These are phyloP conservation scores for Scutellaria barbata DNA, from an alignment of 257 asterid species.

Conservation along the genomic window DNA sequence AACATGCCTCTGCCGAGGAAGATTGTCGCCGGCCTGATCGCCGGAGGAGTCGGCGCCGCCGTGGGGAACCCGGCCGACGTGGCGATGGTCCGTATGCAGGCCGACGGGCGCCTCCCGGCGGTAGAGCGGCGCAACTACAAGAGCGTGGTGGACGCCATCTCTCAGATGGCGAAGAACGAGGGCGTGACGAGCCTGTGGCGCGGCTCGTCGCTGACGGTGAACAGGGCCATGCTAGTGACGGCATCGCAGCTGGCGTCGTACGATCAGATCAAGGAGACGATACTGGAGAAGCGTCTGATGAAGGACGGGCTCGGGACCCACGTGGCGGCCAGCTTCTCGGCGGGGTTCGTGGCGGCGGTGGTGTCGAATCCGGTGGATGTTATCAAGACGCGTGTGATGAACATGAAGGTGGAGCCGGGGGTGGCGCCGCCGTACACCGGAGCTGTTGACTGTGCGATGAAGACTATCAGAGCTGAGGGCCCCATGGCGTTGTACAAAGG, in stretches of 20 bases:
- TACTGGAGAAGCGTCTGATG: slow-evolving; percentile 54
- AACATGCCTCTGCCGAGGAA: slow-evolving; percentile 60
- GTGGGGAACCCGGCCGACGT: slow-evolving; percentile 94
- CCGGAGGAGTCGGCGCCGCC: slow-evolving; percentile 92
- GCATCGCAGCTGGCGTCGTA: slow-evolving; percentile 90
- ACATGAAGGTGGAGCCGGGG: slow-evolving; percentile 81
- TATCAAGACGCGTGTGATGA: slow-evolving; percentile 90
- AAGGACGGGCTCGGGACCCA: slow-evolving; percentile 87
- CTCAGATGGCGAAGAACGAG: slow-evolving; percentile 70
- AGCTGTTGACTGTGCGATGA: slow-evolving; percentile 85
- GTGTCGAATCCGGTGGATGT: slow-evolving; percentile 91
- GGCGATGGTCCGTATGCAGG: slow-evolving; percentile 97
- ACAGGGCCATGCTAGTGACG: slow-evolving; percentile 92
- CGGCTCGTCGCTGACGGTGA: slow-evolving; percentile 86
- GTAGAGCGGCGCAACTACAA: slow-evolving; percentile 78
- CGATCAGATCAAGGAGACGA: slow-evolving; percentile 74
- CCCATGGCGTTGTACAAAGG: slow-evolving; percentile 88
- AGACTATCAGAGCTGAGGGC: slow-evolving; percentile 83
- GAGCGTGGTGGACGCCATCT: slow-evolving; percentile 86
- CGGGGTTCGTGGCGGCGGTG: slow-evolving; percentile 94
- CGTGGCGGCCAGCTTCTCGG: slow-evolving; percentile 88
- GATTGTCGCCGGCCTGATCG: slow-evolving; percentile 73
- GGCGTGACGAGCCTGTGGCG: slow-evolving; percentile 91
- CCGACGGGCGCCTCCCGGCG: slow-evolving; percentile 85
- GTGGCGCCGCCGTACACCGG: slow-evolving; percentile 71